Base-by-base conservation (phyloP, 345 rosid genomes). In the Sisymbrium altissimum region DNA sequence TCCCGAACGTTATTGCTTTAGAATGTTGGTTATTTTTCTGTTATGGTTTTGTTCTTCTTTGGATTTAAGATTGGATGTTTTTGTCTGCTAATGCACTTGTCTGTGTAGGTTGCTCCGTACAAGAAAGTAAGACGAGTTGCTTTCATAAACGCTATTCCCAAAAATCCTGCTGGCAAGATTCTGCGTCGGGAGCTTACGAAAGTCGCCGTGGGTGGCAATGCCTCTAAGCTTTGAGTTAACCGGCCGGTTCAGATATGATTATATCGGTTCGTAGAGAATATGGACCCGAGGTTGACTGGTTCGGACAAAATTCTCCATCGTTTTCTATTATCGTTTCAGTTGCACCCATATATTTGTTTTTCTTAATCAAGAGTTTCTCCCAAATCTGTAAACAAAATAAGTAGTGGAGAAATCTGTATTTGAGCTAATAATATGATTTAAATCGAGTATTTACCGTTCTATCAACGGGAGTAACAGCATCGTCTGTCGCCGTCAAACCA, bases 71-170 rank as follows among this genome's bases (percentile, higher is more conserved):
- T 54, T 25, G 66, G 13, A 64, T 12, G 39, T 1, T 53, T 18
- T 77, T 45, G 17, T 43, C 68, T 36, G 80, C 23, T 77, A 19
- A 18, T 70, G n/a, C 12, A 11, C 27, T 48, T 61, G 48, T 58
- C 1, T n/a, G 35, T 70, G 69, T 85, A 94, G 98, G 97, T 91
- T 65, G 88, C 96, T 68, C 97, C 97, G 4, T 88, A 91, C 75
- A 95, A 95, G 83, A 95, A 88, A 83, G 82, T 91, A 63, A 58
- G 99, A 33, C 84, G 83, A 44, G 93, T 89, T 39, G 93, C 90
- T n/a, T 91, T 95, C 71, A 80, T 85, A 56, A 64, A 79, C 64
- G 68, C 89, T 15, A 84, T 91, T 66, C 99, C 97, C 0, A 95
- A 88, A 75, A 74, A 82, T 23, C 85, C 90, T 0, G 85, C 98